phyloP scores from a whole-genome alignment of 225 moss, liverwort and hornwort genomes.

The Straminergon stramineum region DNA sequence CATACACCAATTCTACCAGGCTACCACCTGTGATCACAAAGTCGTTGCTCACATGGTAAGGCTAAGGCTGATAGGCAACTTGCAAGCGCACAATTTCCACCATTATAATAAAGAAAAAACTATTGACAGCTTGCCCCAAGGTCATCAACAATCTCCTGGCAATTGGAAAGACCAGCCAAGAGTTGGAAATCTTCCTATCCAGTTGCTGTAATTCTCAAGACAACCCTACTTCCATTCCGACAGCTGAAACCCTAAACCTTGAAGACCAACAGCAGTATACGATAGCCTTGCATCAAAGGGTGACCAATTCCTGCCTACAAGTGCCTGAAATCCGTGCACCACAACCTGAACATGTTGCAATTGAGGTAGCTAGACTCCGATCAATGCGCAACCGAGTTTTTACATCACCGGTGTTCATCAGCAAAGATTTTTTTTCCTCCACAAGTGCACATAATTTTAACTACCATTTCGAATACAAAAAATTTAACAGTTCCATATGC shows the following conservation, averaged over 20 bases:
- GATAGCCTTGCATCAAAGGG: not conserved
- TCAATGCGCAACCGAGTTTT: not conserved
- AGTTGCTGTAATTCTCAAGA: not conserved
- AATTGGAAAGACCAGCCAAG: not conserved
- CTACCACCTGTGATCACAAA: not conserved
- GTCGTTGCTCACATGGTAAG: not conserved
- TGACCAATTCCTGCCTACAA: not conserved
- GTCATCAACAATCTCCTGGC: not conserved
- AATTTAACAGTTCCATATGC: constrained; percentile 61
- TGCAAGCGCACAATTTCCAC: not conserved
- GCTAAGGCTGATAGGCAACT: not conserved
- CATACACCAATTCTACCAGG: not conserved
- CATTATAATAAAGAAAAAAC: not conserved
- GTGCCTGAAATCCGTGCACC: not conserved
- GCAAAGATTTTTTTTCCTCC: not conserved
- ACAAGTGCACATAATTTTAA: not conserved
- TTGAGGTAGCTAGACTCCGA: not conserved
- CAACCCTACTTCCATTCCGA: not conserved
- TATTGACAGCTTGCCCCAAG: not conserved
- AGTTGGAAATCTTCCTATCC: not conserved
- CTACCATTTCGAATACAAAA: constrained; percentile 74
- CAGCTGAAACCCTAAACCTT: not conserved
- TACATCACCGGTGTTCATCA: not conserved
- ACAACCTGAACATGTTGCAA: not conserved
- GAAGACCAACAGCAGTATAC: not conserved